Conservation (phyloP, 2,329 filamentous ascomycete species). For the Phialocephala sp. region DNA sequence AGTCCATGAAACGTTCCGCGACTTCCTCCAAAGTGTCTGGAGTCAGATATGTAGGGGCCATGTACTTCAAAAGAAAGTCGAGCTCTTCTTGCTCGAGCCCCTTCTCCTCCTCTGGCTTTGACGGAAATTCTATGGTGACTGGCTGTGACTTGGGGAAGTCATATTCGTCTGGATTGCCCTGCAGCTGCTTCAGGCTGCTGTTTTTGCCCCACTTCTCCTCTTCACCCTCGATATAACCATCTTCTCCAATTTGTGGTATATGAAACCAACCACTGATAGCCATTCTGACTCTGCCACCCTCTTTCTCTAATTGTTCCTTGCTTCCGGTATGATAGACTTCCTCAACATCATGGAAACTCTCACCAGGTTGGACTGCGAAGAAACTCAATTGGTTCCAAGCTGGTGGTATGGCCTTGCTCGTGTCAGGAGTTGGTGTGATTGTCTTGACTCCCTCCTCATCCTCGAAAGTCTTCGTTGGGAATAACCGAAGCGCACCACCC, state of each 20-base stretch:
- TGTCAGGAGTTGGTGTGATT: conserved; percentile 80
- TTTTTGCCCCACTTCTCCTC: conserved; percentile 88
- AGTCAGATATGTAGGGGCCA: conserved; percentile 87
- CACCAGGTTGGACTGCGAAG: conserved; percentile 97
- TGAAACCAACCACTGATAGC: conserved; percentile 99
- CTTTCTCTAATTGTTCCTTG: conserved; percentile 64
- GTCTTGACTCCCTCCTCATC: conserved; percentile 75
- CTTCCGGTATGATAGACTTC: conserved; percentile 82
- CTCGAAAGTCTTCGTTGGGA: conserved; percentile 70
- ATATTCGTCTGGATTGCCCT: conserved; percentile 89
- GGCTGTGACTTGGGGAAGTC: conserved; percentile 75
- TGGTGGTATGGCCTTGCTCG: conserved; percentile 83
- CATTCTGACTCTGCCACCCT: conserved; percentile 86
- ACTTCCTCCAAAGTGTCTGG: conserved; percentile 89
- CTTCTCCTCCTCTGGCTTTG: conserved; percentile 50
- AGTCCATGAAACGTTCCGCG: conserved; percentile 77
- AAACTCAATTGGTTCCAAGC: conserved; percentile 98
- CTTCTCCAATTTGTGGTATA: conserved; percentile 92
- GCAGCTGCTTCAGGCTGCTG: conserved; percentile 90
- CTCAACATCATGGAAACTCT: conserved; percentile 98
- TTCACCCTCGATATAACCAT: conserved; percentile 85
- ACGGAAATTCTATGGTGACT: conserved; percentile 48
- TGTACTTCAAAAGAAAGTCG: conserved; percentile 88
- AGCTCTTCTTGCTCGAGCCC: conserved; percentile 79
- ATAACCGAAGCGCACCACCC: conserved; percentile 91